Evolutionary conservation across 106 monocot species (phyloP).

Genomic region (Acanthochlamys bracteata): DNA sequence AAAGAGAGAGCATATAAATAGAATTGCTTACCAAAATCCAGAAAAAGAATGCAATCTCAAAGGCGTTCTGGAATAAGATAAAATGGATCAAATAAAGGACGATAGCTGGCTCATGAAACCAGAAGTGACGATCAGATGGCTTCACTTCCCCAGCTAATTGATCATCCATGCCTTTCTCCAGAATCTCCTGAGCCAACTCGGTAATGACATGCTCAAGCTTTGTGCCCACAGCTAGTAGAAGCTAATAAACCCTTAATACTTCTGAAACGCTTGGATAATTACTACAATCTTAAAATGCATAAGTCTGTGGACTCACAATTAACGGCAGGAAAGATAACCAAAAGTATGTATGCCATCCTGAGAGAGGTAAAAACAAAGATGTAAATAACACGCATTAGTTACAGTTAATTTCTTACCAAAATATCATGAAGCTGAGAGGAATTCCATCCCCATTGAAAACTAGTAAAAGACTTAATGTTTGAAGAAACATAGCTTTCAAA

Average conservation of each 20-base stretch:
- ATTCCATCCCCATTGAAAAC: too few species aligned
- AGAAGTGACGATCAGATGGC: conserved; percentile 46
- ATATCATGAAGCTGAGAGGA: background rate
- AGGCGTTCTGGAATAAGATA: conserved; percentile 60
- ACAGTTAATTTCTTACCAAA: background rate
- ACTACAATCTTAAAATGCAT: too few species aligned
- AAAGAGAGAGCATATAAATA: background rate
- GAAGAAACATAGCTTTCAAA: too few species aligned
- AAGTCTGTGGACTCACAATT: conserved; percentile 9
- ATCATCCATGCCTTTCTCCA: conserved; percentile 25
- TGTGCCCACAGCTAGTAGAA: conserved; percentile 41
- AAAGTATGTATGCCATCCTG: conserved; percentile 31
- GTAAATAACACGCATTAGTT: background rate
- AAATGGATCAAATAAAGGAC: conserved; percentile 51
- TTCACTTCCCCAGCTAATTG: conserved; percentile 30
- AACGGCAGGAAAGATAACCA: conserved; percentile 34
- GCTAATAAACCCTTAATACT: conserved; percentile 12
- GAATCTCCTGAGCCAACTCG: conserved; percentile 45
- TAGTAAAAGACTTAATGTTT: too few species aligned
- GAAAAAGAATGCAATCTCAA: conserved; percentile 50
- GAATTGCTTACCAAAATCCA: conserved; percentile 44
- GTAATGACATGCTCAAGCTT: conserved; percentile 58
- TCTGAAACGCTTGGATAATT: too few species aligned
- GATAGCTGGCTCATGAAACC: conserved; percentile 31
- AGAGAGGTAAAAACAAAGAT: background rate